These are phyloP conservation scores for Medakamo hakoo DNA, from an alignment of 139 green algal species.

Conservation along the genomic window DNA sequence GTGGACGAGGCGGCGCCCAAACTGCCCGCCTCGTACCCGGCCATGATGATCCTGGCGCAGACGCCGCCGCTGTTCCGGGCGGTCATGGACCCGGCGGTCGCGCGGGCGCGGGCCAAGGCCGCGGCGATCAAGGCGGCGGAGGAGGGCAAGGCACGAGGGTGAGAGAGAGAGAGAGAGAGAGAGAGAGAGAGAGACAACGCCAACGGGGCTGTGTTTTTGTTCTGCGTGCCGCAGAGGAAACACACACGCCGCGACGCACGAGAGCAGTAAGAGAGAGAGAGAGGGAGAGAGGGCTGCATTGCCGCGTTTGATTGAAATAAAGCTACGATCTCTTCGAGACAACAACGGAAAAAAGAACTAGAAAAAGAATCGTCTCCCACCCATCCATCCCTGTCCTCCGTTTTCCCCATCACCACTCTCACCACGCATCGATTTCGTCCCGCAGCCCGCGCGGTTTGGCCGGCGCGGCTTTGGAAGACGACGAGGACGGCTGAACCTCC, in stretches of 20 bases:
- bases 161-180: not conserved
- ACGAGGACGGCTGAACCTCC: not conserved
- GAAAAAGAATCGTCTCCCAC: too few species aligned
- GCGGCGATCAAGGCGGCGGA: not conserved
- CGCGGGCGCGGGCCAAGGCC: too few species aligned
- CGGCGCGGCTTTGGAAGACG: not conserved
- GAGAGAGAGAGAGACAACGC: not conserved
- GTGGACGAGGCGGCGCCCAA: conserved; percentile 29
- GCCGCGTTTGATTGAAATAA: too few species aligned
- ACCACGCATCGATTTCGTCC: conserved; percentile 15
- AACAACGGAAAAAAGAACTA: not conserved
- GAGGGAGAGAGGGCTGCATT: too few species aligned
- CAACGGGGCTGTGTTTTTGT: not conserved
- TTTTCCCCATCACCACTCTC: not conserved
- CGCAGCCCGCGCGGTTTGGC: conserved; percentile 2
- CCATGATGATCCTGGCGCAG: conserved; percentile 4
- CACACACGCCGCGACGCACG: too few species aligned
- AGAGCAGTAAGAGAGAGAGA: too few species aligned
- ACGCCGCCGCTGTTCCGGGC: not conserved
- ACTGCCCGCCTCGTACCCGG: conserved; percentile 26
- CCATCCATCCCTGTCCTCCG: too few species aligned
- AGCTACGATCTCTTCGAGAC: too few species aligned
- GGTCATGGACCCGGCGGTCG: not conserved
- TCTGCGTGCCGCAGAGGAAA: not conserved
- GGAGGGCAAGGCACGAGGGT: not conserved